Percentiles rank a stretch among this genome's conserved stretches.
These are phyloP conservation scores for Eutrema salsugineum DNA, from an alignment of 441 rosid species.

Conservation along the genomic window DNA sequence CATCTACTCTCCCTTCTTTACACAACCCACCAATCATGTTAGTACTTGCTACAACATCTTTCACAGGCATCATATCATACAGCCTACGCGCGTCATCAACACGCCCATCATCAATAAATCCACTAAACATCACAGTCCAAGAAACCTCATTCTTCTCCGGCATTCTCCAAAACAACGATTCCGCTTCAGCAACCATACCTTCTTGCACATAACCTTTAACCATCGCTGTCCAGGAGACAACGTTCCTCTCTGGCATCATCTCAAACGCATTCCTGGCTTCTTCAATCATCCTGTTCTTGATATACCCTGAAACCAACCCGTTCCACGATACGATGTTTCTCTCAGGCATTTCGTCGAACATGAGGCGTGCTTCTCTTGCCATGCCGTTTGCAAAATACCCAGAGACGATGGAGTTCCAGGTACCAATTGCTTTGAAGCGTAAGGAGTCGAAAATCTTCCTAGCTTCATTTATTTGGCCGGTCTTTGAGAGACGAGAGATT, in stretches of 20 bases:
- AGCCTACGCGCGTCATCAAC: conserved; percentile 51
- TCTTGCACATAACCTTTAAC: conserved; percentile 57
- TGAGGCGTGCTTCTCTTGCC: conserved; percentile 41
- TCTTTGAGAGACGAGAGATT: conserved; percentile 46
- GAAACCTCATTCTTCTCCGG: conserved; percentile 71
- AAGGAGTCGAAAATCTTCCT: conserved; percentile 52
- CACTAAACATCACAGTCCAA: conserved; percentile 85
- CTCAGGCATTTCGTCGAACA: conserved; percentile 68
- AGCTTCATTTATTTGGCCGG: conserved; percentile 56
- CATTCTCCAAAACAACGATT: conserved; percentile 60
- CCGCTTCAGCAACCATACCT: conserved; percentile 53
- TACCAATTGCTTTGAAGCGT: conserved; percentile 35
- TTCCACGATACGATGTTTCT: conserved; percentile 71
- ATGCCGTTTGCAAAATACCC: conserved; percentile 54
- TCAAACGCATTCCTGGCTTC: conserved; percentile 57
- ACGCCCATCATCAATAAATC: conserved; percentile 50
- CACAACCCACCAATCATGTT: conserved; percentile 70
- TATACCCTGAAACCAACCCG: conserved; percentile 64
- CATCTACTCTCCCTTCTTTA: conserved; percentile 37
- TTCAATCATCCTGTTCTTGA: conserved; percentile 48
- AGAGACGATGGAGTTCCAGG: conserved; percentile 61
- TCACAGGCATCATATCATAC: conserved; percentile 60
- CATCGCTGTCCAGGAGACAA: conserved; percentile 70
- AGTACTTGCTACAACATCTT: conserved; percentile 70
- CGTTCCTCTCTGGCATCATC: conserved; percentile 56